Conservation (phyloP, 805 yeast genomes). For the Candida piceae region DNA sequence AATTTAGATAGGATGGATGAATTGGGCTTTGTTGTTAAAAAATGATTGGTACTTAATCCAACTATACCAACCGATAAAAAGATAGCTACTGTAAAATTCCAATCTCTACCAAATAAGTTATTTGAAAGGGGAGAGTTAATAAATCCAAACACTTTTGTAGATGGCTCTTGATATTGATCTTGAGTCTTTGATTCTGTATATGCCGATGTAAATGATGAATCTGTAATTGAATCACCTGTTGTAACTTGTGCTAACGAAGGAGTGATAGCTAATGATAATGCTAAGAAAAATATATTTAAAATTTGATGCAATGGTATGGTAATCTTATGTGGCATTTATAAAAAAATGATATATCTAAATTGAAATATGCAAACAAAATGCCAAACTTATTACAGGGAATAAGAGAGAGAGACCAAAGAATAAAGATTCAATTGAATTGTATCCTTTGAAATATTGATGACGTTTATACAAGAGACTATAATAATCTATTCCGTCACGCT, state of each 20-base stretch:
- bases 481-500: not conserved
- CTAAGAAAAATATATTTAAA: not conserved
- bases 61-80: conserved; percentile 17
- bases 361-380: not conserved
- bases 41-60: conserved; percentile 13
- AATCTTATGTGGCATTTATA: not conserved
- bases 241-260: not conserved
- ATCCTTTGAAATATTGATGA: not conserved
- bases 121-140: not conserved
- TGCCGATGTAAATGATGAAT: not conserved
- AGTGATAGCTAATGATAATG: not conserved
- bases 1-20: too few species aligned
- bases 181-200: too few species aligned
- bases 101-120: conserved; percentile 5
- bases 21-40: too few species aligned
- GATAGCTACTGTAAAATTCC: conserved; percentile 15
- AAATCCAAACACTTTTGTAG: not conserved
- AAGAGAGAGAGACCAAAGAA: too few species aligned
- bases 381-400: too few species aligned
- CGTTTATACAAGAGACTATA: not conserved
- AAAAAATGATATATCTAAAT: not conserved
- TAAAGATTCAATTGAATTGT: too few species aligned
- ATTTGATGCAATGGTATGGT: not conserved
- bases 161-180: too few species aligned
- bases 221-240: not conserved